Evolutionary conservation across 345 rosid species (phyloP).

Genomic region (Lepidium africanum): DNA sequence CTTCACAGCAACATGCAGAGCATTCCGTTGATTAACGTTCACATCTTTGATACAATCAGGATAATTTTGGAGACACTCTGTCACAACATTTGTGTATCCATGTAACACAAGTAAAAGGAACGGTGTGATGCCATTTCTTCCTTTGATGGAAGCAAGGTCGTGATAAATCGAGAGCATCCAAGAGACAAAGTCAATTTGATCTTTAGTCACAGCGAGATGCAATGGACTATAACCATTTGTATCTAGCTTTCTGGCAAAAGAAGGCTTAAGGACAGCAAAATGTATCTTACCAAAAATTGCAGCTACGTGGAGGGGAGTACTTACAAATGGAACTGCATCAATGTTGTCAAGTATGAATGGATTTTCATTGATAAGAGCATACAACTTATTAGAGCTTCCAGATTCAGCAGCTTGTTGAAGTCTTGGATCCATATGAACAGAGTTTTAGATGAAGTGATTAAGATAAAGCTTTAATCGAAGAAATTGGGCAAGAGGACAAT

Average conservation of each 20-base stretch:
- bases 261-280: slow-evolving; percentile 28
- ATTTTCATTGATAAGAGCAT: slow-evolving; percentile 16
- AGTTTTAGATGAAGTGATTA: too few species aligned
- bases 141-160: not conserved
- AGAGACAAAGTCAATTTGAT: not conserved
- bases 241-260: slow-evolving; percentile 29
- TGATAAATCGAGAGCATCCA: not conserved
- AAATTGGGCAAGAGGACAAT: too few species aligned
- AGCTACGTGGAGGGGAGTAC: slow-evolving; percentile 34
- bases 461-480: too few species aligned
- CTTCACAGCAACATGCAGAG: slow-evolving; percentile 19
- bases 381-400: slow-evolving; percentile 14
- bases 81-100: slow-evolving; percentile 5
- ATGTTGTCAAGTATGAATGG: slow-evolving; percentile 9
- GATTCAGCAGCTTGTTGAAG: slow-evolving; percentile 11
- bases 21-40: not conserved
- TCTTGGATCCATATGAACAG: slow-evolving; percentile 7
- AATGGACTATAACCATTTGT: slow-evolving; percentile 26
- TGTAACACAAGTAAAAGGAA: slow-evolving; percentile 4
- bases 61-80: not conserved
- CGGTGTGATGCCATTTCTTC: slow-evolving; percentile 17
- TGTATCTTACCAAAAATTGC: slow-evolving; percentile 13
- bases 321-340: slow-evolving; percentile 24
- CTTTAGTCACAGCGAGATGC: slow-evolving; percentile 26
- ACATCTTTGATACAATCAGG: slow-evolving; percentile 13